phyloP scores from a whole-genome alignment of 2,329 filamentous ascomycete genomes.

The Scedosporium apiospermum region DNA sequence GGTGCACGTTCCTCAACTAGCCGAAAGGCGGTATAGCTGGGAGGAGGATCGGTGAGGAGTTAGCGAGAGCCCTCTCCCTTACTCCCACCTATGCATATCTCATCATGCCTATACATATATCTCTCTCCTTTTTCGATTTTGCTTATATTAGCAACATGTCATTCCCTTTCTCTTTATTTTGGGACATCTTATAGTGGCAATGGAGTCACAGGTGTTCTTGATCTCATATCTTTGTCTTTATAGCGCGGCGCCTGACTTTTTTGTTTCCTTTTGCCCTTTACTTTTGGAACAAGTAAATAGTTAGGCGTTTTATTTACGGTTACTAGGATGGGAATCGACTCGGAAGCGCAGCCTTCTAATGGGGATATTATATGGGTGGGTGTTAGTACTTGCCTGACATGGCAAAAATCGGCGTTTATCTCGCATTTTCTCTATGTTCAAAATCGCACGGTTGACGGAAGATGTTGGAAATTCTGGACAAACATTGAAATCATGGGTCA shows the following conservation, averaged over 20 bases:
- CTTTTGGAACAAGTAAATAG: background rate
- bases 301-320: background rate
- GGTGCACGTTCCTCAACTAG: conserved; percentile 41
- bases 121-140: background rate
- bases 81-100: background rate
- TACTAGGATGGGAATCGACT: background rate
- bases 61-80: background rate
- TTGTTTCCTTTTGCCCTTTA: background rate
- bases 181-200: background rate
- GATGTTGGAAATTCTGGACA: too few species aligned
- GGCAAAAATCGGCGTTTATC: background rate
- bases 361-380: background rate
- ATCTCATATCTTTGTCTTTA: background rate
- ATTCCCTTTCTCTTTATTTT: background rate
- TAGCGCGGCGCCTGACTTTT: background rate
- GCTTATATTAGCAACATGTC: background rate
- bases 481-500: too few species aligned
- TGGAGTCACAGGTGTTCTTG: background rate
- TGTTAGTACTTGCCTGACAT: background rate
- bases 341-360: background rate
- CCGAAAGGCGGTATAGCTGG: conserved; percentile 42
- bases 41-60: conserved; percentile 24
- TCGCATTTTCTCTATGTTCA: background rate
- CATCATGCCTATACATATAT: background rate
- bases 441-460: too few species aligned